Evolutionary conservation across 2,329 filamentous ascomycete species (phyloP).

Genomic region (Fulvia fulva): DNA sequence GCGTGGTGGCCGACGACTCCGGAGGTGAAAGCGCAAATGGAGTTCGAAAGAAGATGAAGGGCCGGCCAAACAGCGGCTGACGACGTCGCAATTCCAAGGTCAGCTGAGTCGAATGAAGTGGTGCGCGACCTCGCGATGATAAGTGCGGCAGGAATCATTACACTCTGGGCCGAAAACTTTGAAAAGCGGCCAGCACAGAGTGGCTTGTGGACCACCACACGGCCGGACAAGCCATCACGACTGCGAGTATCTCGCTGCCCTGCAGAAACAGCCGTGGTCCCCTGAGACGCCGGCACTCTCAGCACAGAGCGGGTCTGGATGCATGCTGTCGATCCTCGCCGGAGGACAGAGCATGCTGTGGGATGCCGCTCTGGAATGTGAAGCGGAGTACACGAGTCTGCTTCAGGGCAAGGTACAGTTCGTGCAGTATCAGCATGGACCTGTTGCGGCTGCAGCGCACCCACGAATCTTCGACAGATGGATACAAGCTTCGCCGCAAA

Average conservation of each 20-base stretch:
- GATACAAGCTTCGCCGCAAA: conserved; percentile 21
- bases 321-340: conserved; percentile 15
- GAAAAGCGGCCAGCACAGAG: conserved; percentile 9
- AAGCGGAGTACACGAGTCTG: conserved; percentile 6
- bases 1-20: neutral
- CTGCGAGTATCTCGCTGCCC: conserved; percentile 7
- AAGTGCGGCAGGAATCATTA: conserved; percentile 7
- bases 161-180: conserved; percentile 8
- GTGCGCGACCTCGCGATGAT: conserved; percentile 3
- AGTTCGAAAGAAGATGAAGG: neutral
- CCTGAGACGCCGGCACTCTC: conserved; percentile 9
- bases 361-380: conserved; percentile 7
- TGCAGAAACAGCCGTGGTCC: conserved; percentile 10
- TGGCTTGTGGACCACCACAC: conserved; percentile 10
- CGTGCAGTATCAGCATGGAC: conserved; percentile 6
- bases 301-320: conserved; percentile 15
- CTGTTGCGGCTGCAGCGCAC: conserved; percentile 8
- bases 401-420: conserved; percentile 2
- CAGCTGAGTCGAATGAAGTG: neutral
- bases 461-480: conserved; percentile 12
- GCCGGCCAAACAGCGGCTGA: neutral
- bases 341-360: conserved; percentile 8
- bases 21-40: neutral
- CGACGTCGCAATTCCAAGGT: neutral
- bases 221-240: conserved; percentile 13